Base-by-base conservation (phyloP, 495 filamentous ascomycete species). In the Aspergillus bridgeri region DNA sequence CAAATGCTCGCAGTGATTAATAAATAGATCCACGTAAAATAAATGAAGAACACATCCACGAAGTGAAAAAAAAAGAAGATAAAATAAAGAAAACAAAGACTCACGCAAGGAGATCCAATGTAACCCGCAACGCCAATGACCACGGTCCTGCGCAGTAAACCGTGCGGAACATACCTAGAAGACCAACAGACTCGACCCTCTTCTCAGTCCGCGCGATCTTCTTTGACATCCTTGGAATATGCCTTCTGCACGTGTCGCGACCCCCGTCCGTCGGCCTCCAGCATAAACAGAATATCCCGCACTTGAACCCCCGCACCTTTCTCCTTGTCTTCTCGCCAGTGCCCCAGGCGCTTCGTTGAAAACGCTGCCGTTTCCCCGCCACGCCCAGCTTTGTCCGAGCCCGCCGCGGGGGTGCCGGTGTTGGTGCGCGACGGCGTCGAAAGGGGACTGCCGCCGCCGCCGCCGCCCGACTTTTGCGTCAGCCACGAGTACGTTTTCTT, bases 401-500 rank as follows among this genome's bases (percentile, higher is more conserved):
- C 66, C 6, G 68, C 54, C 29, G 58, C 68, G 9, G 75, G 71
- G 0, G 75, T 75, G 7, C 72, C 54, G 6, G 75, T 64, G 42
- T 61, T 67, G 20, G 65, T 63, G 4, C 76, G 76, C 3, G 73
- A 65, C 11, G 76, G 75, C 0, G 75, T 70, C 2, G 74, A 74
- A 45, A 76, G 72, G n/a, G n/a, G n/a, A n/a, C n/a, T n/a, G n/a
- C n/a, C n/a, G 3, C 73, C 72, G 61, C 74, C 77, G 51, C 65
- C 66, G 21, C 61, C 53, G n/a, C 71, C 64, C 20, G 63, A 46
- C 8, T 71, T 69, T 5, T 68, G 65, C 53, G 76, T 74, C 20
- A 79, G 53, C 77, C 77, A 79, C 0, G 75, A 75, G 51, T 79
- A 79, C 21, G 70, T 70, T 57, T 79, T 79, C 52, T 76, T 76